Conservation (phyloP, 371 early-diverging fungal species). For the Phascolomyces articulosus region DNA sequence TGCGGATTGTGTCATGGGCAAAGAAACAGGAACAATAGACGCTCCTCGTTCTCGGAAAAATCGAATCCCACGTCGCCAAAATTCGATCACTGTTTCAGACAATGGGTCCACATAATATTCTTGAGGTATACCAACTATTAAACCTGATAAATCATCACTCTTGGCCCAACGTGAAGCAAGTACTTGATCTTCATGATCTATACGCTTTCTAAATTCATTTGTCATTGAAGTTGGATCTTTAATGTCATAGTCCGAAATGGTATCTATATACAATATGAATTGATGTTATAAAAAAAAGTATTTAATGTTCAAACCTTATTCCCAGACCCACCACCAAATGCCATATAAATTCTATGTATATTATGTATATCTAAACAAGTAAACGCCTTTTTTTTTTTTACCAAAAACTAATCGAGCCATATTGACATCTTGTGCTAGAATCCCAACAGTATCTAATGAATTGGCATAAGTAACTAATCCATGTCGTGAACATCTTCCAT, state of each 20-base stretch:
- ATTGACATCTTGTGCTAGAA: slow-evolving; percentile 63
- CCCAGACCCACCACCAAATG: too few species aligned
- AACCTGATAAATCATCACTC: slow-evolving; percentile 43
- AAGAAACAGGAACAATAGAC: slow-evolving; percentile 65
- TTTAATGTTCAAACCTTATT: too few species aligned
- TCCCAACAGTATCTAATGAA: slow-evolving; percentile 90
- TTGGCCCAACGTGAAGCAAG: slow-evolving; percentile 21
- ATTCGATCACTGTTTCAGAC: slow-evolving; percentile 41
- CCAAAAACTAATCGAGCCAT: slow-evolving; percentile 62
- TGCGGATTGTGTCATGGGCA: slow-evolving; percentile 73
- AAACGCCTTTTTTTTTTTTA: too few species aligned
- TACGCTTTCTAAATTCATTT: slow-evolving; percentile 20
- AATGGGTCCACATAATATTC: slow-evolving; percentile 83
- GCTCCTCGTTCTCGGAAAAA: slow-evolving; percentile 67
- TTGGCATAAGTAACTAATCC: slow-evolving; percentile 90
- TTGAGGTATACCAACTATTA: slow-evolving; percentile 77
- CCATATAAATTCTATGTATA: too few species aligned
- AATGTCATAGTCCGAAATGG: slow-evolving; percentile 57
- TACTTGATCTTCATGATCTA: slow-evolving; percentile 29
- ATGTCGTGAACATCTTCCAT: slow-evolving; percentile 86
- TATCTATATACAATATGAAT: slow-evolving; percentile 51
- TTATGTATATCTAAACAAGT: too few species aligned
- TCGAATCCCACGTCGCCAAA: slow-evolving; percentile 70
- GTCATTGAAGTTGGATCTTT: slow-evolving; percentile 67
- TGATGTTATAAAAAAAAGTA: too few species aligned